Evolutionary conservation across 2,329 filamentous ascomycete genomes (phyloP).

Genomic region (Ophiostoma triangulosporum): DNA sequence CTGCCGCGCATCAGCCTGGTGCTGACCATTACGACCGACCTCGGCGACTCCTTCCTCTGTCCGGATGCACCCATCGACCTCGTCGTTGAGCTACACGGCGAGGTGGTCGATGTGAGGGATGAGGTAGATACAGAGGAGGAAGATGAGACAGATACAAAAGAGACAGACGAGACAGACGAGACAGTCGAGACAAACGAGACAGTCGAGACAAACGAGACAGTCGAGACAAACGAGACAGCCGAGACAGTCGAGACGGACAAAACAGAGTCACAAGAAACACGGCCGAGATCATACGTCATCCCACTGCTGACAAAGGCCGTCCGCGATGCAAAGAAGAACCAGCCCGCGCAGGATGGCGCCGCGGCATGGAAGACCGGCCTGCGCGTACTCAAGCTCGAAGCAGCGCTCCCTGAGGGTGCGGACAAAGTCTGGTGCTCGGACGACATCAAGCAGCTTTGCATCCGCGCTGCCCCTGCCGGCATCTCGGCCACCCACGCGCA

Average conservation of each 20-base stretch:
- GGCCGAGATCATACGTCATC: neutral
- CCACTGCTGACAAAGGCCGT: neutral
- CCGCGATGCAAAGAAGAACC: neutral
- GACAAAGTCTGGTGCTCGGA: neutral
- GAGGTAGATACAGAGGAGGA: neutral
- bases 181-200: no score
- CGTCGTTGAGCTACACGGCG: conserved; percentile 15
- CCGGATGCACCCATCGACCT: conserved; percentile 32
- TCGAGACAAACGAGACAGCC: neutral
- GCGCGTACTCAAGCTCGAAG: conserved; percentile 24
- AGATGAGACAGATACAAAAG: neutral
- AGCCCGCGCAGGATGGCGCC: neutral
- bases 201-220: neutral
- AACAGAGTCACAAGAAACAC: neutral
- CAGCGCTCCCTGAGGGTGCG: conserved; percentile 15
- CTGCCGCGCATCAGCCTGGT: conserved; percentile 29
- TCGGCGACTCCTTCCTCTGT: conserved; percentile 41
- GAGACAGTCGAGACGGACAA: neutral
- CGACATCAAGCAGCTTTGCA: conserved; percentile 12
- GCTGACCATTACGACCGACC: conserved; percentile 43
- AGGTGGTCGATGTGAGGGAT: conserved; percentile 3
- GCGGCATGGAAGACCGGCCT: conserved; percentile 21
- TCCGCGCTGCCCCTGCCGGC: conserved; percentile 14
- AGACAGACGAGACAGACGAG: neutral
- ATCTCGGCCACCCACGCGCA: conserved; percentile 14